Evolutionary conservation across 2,329 filamentous ascomycete species (phyloP).

Genomic region (Colletotrichum liriopes): DNA sequence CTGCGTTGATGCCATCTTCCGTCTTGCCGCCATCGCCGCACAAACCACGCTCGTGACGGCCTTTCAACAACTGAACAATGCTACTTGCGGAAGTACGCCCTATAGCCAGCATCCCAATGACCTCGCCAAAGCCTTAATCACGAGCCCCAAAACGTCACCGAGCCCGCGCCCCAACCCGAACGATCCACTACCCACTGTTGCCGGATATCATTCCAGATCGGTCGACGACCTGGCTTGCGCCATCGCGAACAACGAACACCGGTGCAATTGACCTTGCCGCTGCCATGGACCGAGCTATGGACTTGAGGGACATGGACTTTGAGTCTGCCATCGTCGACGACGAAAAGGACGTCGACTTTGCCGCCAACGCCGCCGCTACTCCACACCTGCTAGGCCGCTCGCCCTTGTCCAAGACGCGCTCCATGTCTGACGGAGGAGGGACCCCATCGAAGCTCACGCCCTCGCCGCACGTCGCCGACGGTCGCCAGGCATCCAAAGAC

Average conservation of each 20-base stretch:
- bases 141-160: conserved; percentile 17
- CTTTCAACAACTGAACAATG: conserved; percentile 14
- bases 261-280: not conserved
- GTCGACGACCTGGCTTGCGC: conserved; percentile 5
- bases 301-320: conserved; percentile 45
- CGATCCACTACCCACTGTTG: conserved; percentile 36
- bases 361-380: conserved; percentile 21
- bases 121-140: conserved; percentile 15
- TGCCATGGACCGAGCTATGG: conserved; percentile 37
- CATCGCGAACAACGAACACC: conserved; percentile 22
- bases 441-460: conserved; percentile 71
- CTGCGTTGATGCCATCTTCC: conserved; percentile 5
- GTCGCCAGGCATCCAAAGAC: conserved; percentile 74
- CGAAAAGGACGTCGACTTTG: conserved; percentile 36
- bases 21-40: not conserved
- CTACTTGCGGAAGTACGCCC: conserved; percentile 11
- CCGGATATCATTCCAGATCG: conserved; percentile 18
- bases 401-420: conserved; percentile 70
- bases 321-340: conserved; percentile 55
- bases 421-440: conserved; percentile 75
- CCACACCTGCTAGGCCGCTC: conserved; percentile 50
- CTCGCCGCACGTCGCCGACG: conserved; percentile 71
- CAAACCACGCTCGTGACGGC: not conserved
- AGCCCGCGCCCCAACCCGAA: conserved; percentile 10
- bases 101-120: conserved; percentile 4